Evolutionary conservation across 225 moss, liverwort and hornwort species (phyloP).

Genomic region (Rhytidiadelphus loreus): DNA sequence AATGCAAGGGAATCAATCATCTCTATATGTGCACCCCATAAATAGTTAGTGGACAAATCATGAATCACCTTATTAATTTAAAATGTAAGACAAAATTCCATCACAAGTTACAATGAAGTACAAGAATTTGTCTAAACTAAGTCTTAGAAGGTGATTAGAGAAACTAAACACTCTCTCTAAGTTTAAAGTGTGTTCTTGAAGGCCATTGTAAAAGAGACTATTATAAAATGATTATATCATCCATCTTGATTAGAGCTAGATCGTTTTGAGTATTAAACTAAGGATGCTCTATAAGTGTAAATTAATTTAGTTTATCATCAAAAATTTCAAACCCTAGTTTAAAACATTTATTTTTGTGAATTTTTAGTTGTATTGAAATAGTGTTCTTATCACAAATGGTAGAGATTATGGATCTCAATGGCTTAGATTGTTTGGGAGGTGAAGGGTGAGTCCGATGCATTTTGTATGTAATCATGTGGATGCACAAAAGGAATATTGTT

Average conservation of each 20-base stretch:
- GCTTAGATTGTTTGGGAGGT: neutral
- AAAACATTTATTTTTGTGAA: neutral
- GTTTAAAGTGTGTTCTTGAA: neutral
- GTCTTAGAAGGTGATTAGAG: neutral
- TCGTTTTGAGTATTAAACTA: neutral
- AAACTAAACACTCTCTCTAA: accelerated
- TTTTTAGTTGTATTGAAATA: neutral
- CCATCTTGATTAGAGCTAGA: neutral
- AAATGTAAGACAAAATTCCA: neutral
- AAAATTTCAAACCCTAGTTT: neutral
- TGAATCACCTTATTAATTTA: neutral
- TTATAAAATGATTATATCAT: neutral
- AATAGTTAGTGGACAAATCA: neutral
- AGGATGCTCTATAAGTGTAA: neutral
- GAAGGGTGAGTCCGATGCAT: neutral
- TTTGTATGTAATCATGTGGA: neutral
- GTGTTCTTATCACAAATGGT: neutral
- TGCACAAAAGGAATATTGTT: neutral
- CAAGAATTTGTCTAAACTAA: neutral
- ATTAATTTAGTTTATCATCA: neutral
- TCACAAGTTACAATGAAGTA: neutral
- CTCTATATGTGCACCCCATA: no score
- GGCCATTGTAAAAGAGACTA: neutral
- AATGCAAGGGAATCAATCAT: neutral
- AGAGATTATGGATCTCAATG: neutral